Evolutionary conservation across 2,329 filamentous ascomycete species (phyloP).

Genomic region (Fusarium pseudonygamai): DNA sequence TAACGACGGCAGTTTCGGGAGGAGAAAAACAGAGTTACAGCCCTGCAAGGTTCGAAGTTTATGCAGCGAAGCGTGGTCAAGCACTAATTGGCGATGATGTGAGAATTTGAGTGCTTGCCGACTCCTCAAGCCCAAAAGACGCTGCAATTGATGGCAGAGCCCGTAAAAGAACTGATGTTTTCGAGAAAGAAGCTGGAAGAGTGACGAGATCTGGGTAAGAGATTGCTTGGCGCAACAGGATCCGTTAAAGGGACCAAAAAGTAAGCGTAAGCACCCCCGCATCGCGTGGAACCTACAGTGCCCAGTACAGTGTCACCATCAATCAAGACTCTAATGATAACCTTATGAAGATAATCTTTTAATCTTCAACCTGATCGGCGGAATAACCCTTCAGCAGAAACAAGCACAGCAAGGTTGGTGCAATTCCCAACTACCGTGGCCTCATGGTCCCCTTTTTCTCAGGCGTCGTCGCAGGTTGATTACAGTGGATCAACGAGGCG

Average conservation of each 20-base stretch:
- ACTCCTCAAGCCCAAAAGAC: accelerated
- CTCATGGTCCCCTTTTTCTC: conserved; percentile 6
- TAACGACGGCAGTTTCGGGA: background rate
- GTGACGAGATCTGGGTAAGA: background rate
- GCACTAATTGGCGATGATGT: background rate
- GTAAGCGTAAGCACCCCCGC: conserved; percentile 1
- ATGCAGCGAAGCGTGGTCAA: background rate
- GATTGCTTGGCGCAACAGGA: conserved; percentile 13
- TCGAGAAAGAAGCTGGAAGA: background rate
- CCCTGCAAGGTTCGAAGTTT: background rate
- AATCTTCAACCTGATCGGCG: background rate
- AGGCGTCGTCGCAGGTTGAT: conserved; percentile 8
- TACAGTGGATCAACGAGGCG: conserved; percentile 23
- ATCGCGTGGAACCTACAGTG: conserved; percentile 3
- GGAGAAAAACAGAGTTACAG: background rate
- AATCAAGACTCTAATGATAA: background rate
- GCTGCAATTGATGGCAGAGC: background rate
- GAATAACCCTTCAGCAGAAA: background rate
- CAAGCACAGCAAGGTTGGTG: background rate
- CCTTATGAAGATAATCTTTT: background rate
- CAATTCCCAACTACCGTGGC: conserved; percentile 11
- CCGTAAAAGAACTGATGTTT: background rate
- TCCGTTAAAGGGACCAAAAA: conserved; percentile 12
- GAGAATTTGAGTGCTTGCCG: background rate
- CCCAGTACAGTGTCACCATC: background rate